phyloP scores from a whole-genome alignment of 2,329 filamentous ascomycete species.

The Didymellaceae sp. region DNA sequence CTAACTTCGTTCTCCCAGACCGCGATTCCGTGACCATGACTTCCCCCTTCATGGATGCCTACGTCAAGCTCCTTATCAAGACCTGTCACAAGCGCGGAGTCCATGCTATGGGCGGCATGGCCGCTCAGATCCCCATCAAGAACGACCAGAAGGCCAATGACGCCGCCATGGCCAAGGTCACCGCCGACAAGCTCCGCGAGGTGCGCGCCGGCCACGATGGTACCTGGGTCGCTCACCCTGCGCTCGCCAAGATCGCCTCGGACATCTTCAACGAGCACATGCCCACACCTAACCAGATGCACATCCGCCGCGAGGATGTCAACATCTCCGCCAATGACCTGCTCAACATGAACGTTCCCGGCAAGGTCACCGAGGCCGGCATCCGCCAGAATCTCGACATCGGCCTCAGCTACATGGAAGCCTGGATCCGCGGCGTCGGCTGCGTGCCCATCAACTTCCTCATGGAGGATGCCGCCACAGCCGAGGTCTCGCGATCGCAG shows the following conservation, averaged over 20 bases:
- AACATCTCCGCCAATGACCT: conserved; percentile 85
- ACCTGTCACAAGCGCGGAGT: conserved; percentile 96
- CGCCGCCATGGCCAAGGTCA: conserved; percentile 89
- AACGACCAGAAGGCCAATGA: conserved; percentile 90
- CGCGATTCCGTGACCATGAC: conserved; percentile 95
- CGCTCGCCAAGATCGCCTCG: conserved; percentile 82
- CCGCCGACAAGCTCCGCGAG: conserved; percentile 95
- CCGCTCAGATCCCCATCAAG: conserved; percentile 98
- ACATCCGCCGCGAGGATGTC: conserved; percentile 88
- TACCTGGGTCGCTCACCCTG: conserved; percentile 97
- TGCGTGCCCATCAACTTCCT: conserved; percentile 98
- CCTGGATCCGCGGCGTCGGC: conserved; percentile 91
- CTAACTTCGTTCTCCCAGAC: conserved; percentile 91
- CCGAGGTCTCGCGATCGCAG: conserved; percentile 92
- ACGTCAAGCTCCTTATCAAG: conserved; percentile 96
- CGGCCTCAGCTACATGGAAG: conserved; percentile 97
- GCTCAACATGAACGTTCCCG: conserved; percentile 97
- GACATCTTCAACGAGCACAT: conserved; percentile 98
- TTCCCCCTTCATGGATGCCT: conserved; percentile 96
- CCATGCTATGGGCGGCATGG: conserved; percentile 99
- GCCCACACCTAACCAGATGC: conserved; percentile 97
- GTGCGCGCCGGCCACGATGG: conserved; percentile 94
- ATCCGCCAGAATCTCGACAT: conserved; percentile 99
- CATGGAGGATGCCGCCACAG: conserved; percentile 98
- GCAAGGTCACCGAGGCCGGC: conserved; percentile 87